Evolutionary conservation across 257 asterid genomes (phyloP).

Genomic region (Gardenia jasminoides): DNA sequence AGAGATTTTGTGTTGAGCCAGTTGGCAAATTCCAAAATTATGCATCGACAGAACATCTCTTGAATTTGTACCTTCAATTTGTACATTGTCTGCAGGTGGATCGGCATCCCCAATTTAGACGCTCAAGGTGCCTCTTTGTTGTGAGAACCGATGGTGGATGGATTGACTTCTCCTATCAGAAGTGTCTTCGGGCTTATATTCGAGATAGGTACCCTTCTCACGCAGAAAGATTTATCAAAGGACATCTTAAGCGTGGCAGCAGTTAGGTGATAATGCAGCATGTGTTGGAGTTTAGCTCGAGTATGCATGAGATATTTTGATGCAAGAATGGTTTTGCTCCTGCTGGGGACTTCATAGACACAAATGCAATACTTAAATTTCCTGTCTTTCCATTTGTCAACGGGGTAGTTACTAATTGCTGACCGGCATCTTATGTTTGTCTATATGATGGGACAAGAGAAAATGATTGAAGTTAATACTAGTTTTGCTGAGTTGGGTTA

Average conservation of each 20-base stretch:
- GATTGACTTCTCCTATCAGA: slow-evolving; percentile 98
- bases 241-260: slow-evolving; percentile 73
- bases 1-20: background rate
- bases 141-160: slow-evolving; percentile 89
- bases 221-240: slow-evolving; percentile 67
- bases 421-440: slow-evolving; percentile 20
- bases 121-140: slow-evolving; percentile 91
- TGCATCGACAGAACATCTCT: background rate
- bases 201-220: slow-evolving; percentile 71
- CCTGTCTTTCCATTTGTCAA: slow-evolving; percentile 24
- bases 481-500: slow-evolving; percentile 4
- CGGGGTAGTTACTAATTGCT: slow-evolving; percentile 36
- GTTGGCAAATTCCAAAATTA: background rate
- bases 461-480: slow-evolving; percentile 17
- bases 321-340: background rate
- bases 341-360: background rate
- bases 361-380: slow-evolving; percentile 1
- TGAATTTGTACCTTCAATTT: slow-evolving; percentile 3
- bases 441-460: slow-evolving; percentile 14
- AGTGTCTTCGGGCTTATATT: slow-evolving; percentile 73
- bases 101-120: slow-evolving; percentile 79
- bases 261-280: slow-evolving; percentile 23
- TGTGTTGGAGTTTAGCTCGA: slow-evolving; percentile 14
- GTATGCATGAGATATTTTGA: background rate
- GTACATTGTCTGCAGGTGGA: slow-evolving; percentile 55